These are phyloP conservation scores for Trichosporon asahii DNA, from an alignment of 1,284 basidiomycete genomes.

Conservation along the genomic window DNA sequence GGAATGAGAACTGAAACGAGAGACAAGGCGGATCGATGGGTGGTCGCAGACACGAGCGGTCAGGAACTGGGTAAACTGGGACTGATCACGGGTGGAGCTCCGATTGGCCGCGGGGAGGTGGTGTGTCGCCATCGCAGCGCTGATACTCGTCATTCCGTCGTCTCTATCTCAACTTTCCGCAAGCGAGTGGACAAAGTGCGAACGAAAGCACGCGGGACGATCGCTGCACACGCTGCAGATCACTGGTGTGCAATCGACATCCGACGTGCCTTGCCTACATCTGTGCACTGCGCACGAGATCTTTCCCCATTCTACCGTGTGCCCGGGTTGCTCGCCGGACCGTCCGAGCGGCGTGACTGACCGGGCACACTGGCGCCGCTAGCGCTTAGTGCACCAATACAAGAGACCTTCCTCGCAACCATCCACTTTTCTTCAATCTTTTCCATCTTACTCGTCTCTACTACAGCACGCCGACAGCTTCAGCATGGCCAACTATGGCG, in stretches of 20 bases:
- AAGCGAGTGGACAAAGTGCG: background rate
- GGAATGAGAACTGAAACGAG: background rate
- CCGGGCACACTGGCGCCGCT: background rate
- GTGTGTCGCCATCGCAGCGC: background rate
- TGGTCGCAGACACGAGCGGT: background rate
- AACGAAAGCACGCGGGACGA: background rate
- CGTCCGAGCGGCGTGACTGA: background rate
- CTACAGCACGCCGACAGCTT: background rate
- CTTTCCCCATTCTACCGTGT: background rate
- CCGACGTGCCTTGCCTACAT: background rate
- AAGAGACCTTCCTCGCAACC: background rate
- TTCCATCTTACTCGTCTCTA: background rate
- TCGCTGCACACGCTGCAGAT: background rate
- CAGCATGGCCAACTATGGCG: slow-evolving; percentile 3
- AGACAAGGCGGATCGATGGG: background rate
- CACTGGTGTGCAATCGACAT: background rate
- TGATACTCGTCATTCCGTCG: background rate
- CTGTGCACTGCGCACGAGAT: background rate
- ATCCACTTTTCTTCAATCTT: background rate
- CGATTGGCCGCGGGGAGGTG: background rate
- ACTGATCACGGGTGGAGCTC: background rate
- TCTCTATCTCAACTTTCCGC: background rate
- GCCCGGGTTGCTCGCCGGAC: background rate
- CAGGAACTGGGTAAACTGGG: background rate
- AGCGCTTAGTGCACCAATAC: background rate